phyloP scores from a whole-genome alignment of 441 rosid genomes.

The Corymbia calophylla region DNA sequence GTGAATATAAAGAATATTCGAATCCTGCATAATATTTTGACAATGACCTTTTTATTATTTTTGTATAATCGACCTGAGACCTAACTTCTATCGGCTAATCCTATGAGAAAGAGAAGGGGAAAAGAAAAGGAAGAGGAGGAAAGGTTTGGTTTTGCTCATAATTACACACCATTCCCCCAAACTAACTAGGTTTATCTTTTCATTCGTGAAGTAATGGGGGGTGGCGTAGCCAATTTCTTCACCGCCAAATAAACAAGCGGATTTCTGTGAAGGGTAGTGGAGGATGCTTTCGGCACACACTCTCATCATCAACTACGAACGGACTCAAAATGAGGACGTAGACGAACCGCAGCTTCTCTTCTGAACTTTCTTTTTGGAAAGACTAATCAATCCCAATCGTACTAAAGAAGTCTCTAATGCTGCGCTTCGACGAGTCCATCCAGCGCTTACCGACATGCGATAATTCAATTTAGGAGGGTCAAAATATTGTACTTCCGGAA shows the following conservation, averaged over 20 bases:
- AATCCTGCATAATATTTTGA: not conserved
- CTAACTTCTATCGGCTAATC: not conserved
- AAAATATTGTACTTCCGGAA: not conserved
- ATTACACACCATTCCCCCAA: not conserved
- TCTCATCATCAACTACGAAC: not conserved
- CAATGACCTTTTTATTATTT: not conserved
- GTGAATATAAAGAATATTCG: fast-evolving
- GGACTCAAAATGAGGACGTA: not conserved
- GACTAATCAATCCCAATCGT: not conserved
- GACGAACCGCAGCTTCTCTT: not conserved
- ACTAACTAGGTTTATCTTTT: not conserved
- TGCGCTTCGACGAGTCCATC: not conserved
- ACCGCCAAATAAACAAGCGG: not conserved
- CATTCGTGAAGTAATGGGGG: not conserved
- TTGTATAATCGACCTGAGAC: not conserved
- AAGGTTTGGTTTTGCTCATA: not conserved
- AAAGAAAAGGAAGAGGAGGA: not conserved
- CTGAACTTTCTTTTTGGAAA: not conserved
- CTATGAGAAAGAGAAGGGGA: not conserved
- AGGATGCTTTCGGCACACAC: not conserved
- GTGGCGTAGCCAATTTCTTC: not conserved
- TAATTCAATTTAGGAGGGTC: not conserved
- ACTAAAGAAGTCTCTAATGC: not conserved
- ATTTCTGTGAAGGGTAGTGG: not conserved
- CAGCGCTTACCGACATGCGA: not conserved